Conservation (phyloP, 441 rosid species). For the Populus hybrid region DNA sequence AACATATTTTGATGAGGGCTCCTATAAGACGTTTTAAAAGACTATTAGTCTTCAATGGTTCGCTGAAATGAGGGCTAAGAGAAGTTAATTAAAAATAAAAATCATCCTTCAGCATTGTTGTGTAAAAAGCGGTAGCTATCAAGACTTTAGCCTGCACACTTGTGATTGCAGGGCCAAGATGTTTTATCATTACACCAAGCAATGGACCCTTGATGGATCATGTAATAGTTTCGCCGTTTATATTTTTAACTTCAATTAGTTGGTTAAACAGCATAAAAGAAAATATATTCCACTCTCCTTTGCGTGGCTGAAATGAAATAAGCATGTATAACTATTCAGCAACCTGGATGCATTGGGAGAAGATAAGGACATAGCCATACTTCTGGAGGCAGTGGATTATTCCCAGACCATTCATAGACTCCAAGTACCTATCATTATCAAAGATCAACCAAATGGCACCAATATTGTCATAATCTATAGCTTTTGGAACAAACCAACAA, state of each 20-base stretch:
- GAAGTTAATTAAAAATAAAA: neutral
- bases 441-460: conserved; percentile 4
- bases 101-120: neutral
- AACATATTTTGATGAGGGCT: neutral
- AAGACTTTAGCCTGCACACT: neutral
- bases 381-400: conserved; percentile 70
- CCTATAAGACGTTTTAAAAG: neutral
- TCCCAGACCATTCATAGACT: conserved; percentile 69
- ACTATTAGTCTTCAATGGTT: neutral
- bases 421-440: conserved; percentile 47
- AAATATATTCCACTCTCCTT: neutral
- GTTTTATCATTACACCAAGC: neutral
- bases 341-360: conserved; percentile 66
- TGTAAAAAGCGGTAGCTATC: neutral
- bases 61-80: neutral
- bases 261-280: neutral
- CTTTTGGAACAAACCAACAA: neutral
- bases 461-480: neutral
- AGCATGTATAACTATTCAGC: neutral
- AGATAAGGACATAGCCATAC: conserved; percentile 58
- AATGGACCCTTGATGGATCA: neutral
- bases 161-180: neutral
- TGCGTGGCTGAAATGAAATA: neutral
- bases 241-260: neutral
- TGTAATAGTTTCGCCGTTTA: too few relatives aligned